Evolutionary conservation across 2,329 filamentous ascomycete species (phyloP), one percentile per base, ranked within the genome.

Genomic region (Gyromitra esculenta): DNA sequence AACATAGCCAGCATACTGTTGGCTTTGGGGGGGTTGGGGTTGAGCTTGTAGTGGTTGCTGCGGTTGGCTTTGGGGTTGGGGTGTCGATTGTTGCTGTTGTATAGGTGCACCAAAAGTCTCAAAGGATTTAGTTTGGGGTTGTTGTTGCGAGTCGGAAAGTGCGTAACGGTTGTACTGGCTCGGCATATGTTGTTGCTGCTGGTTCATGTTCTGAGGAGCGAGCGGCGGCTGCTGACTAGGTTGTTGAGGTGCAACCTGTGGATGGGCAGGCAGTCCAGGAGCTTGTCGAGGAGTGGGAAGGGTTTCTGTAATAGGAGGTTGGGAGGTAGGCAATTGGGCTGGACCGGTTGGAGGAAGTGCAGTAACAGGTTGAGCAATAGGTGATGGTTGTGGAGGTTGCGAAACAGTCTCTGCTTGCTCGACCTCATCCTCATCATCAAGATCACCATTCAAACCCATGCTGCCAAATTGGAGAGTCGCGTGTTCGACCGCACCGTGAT

Each of bases 381-480:
- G 96, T 18, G 96, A 97, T 35, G 78, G 73, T 80, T 95, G 93
- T 37, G 95, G 95, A 78, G 95, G 94, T 82, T 97, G 95, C 79
- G 93, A 91, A 82, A 95, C 91, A 72, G 96, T 98, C 87, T 98
- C 95, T 52, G 95, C 91, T 84, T 98, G 94, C 85, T 99, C 96
- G 78, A 94, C 90, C 82, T 98, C 96, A 78, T 97, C 92, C 81
- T 97, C 94, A 69, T 94, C 92, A 63, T 94, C 92, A 75, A 85
- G 82, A 77, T 89, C 88, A 68, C 91, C 94, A 82, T 92, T 94
- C 81, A 99, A 84, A 82, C 91, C 96, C 87, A 99, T 93, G 83
- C 94, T 96, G 79, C 96, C 96, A 83, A 99, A 99, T 83, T 98
- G 95, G 63, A 99, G 94, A 64, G 94, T 92, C 80, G 95, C 90